Evolutionary conservation across 1,139 yeast species (phyloP).

Genomic region (Sugiyamaella xylanicola): DNA sequence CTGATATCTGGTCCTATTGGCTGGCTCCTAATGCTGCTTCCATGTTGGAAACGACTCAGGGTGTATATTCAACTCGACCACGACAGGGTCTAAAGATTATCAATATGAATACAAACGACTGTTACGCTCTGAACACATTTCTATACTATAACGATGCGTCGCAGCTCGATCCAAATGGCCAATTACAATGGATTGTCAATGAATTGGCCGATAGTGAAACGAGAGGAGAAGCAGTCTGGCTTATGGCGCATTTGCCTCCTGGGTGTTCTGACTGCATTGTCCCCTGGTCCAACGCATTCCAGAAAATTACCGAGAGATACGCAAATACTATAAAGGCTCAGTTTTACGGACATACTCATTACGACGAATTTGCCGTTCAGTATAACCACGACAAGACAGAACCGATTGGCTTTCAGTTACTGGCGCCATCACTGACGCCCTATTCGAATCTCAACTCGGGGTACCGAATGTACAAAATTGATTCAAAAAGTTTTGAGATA

Average conservation of each 20-base stretch:
- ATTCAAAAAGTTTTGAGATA: constrained; percentile 60
- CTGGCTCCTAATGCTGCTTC: constrained; percentile 36
- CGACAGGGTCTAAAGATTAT: constrained; percentile 61
- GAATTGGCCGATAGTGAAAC: constrained; percentile 63
- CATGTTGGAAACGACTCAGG: constrained; percentile 30
- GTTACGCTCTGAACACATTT: constrained; percentile 66
- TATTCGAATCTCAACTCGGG: constrained; percentile 60
- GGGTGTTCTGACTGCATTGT: constrained; percentile 53
- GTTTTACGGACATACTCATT: constrained; percentile 73
- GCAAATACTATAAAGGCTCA: constrained; percentile 65
- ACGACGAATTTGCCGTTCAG: constrained; percentile 64
- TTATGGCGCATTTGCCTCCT: constrained; percentile 68
- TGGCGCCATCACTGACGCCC: constrained; percentile 67
- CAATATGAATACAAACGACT: constrained; percentile 65
- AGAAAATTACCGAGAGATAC: constrained; percentile 63
- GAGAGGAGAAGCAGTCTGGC: constrained; percentile 66
- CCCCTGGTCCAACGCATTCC: constrained; percentile 61
- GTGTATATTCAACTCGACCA: constrained; percentile 64
- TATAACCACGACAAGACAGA: constrained; percentile 59
- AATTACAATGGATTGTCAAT: constrained; percentile 59
- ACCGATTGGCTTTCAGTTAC: constrained; percentile 48
- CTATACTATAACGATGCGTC: constrained; percentile 56
- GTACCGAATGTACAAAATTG: constrained; percentile 74
- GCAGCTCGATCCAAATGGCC: constrained; percentile 62
- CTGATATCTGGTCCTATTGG: constrained; percentile 52